Evolutionary conservation across 192 early-diverging fungal genomes (phyloP).

Genomic region (Umbelopsis sp.): DNA sequence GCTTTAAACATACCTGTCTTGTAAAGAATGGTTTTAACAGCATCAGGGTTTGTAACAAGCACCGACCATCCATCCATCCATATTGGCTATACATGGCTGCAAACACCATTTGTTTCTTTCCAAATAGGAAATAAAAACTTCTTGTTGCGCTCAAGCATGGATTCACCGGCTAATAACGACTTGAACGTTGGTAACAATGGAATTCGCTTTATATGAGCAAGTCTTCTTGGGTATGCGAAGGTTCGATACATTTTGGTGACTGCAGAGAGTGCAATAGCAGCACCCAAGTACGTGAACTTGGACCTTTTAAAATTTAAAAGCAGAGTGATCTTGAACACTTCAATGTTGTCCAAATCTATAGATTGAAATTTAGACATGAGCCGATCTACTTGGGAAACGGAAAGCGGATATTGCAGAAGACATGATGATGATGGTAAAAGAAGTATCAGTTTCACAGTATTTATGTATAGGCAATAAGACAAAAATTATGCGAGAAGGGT

Average conservation of each 20-base stretch:
- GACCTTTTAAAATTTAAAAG: not conserved
- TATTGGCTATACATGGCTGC: not conserved
- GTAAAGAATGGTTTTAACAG: not conserved
- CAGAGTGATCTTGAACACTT: not conserved
- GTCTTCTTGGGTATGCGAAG: not conserved
- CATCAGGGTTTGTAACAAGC: conserved; percentile 1
- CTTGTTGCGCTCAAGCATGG: not conserved
- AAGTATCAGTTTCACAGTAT: too few species aligned
- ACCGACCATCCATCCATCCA: not conserved
- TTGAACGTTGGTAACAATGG: not conserved
- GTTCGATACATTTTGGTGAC: not conserved
- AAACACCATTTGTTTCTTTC: not conserved
- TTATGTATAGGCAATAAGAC: too few species aligned
- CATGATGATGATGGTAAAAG: too few species aligned
- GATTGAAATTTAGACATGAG: too few species aligned
- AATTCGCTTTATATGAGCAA: not conserved
- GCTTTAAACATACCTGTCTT: not conserved
- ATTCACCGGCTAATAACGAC: not conserved
- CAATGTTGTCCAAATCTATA: too few species aligned
- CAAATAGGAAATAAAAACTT: not conserved
- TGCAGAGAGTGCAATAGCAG: not conserved
- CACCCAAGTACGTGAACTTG: not conserved
- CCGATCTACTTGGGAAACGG: too few species aligned
- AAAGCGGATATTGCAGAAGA: too few species aligned
- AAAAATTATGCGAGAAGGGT: too few species aligned